Evolutionary conservation across 2,329 filamentous ascomycete species (phyloP).

Genomic region (Chaetoscypha palmicola): DNA sequence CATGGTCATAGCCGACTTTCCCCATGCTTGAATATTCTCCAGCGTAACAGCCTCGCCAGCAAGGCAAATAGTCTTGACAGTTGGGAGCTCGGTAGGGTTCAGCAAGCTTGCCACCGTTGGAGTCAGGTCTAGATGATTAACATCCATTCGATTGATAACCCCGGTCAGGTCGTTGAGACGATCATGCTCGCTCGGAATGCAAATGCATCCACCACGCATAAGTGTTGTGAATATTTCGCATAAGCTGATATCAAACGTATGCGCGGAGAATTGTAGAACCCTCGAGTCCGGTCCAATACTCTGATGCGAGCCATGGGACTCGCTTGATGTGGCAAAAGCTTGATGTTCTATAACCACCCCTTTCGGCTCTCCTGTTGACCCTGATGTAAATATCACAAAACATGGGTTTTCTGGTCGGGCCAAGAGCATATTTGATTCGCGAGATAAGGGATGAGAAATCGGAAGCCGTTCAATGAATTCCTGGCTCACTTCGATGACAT

Average conservation of each 20-base stretch:
- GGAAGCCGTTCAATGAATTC: conserved; percentile 1
- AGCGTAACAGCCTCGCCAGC: conserved; percentile 16
- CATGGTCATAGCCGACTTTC: conserved; percentile 7
- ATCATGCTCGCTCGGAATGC: conserved; percentile 17
- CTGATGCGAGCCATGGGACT: conserved; percentile 7
- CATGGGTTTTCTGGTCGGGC: conserved; percentile 10
- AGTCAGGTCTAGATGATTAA: conserved; percentile 16
- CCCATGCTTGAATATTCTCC: conserved; percentile 12
- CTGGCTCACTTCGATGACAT: conserved; percentile 3
- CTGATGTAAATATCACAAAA: conserved; percentile 16
- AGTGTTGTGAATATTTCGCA: conserved; percentile 16
- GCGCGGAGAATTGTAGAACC: conserved; percentile 14
- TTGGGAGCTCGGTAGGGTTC: conserved; percentile 12
- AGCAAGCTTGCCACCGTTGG: conserved; percentile 16
- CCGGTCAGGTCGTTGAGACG: conserved; percentile 13
- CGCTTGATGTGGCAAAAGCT: conserved; percentile 7
- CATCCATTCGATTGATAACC: conserved; percentile 9
- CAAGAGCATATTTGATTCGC: not conserved
- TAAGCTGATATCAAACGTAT: conserved; percentile 14
- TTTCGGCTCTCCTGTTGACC: conserved; percentile 15
- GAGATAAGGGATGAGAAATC: too few species aligned
- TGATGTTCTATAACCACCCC: conserved; percentile 14
- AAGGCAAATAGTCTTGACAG: conserved; percentile 11
- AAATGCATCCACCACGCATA: conserved; percentile 14
- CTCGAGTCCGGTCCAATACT: conserved; percentile 8